Percentiles rank a stretch among this genome's conserved stretches.
Conservation (phyloP, 257 asterid species). For the Leptodermis oblonga region DNA sequence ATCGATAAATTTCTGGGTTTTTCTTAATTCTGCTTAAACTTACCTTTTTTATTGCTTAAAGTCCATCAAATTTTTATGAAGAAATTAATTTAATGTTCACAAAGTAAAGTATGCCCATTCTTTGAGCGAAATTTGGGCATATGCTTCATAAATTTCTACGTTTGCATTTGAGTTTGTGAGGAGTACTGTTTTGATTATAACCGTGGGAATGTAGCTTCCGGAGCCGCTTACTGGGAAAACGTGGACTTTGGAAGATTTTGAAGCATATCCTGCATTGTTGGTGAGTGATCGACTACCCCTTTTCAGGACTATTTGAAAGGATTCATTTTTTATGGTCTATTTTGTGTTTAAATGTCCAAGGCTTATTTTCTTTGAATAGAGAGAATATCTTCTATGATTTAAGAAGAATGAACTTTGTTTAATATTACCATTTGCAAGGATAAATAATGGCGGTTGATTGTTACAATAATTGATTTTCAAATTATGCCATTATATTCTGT, state of each 20-base stretch:
- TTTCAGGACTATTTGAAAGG: neutral
- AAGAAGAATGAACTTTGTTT: neutral
- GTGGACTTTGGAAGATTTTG: constrained; percentile 79
- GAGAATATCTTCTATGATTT: neutral
- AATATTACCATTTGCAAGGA: neutral
- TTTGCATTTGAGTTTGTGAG: neutral
- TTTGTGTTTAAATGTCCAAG: no score
- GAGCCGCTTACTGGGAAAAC: constrained; percentile 86
- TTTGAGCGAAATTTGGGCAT: no score
- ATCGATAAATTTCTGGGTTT: neutral
- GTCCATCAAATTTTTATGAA: no score
- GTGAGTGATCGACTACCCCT: constrained; percentile 28
- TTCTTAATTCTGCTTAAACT: neutral
- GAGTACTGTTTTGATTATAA: neutral
- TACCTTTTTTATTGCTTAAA: no score
- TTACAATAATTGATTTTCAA: no score
- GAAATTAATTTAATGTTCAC: no score
- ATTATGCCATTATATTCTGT: neutral
- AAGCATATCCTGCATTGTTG: constrained; percentile 76
- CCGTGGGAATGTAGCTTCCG: constrained; percentile 45
- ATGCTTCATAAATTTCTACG: neutral
- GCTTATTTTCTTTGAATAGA: neutral
- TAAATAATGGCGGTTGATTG: neutral
- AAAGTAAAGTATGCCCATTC: no score
- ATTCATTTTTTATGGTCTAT: neutral